A percentile compares a stretch with the other conserved stretches of the same genome.
Conservation (phyloP, 2,329 filamentous ascomycete species). For the Helotiales sp. region DNA sequence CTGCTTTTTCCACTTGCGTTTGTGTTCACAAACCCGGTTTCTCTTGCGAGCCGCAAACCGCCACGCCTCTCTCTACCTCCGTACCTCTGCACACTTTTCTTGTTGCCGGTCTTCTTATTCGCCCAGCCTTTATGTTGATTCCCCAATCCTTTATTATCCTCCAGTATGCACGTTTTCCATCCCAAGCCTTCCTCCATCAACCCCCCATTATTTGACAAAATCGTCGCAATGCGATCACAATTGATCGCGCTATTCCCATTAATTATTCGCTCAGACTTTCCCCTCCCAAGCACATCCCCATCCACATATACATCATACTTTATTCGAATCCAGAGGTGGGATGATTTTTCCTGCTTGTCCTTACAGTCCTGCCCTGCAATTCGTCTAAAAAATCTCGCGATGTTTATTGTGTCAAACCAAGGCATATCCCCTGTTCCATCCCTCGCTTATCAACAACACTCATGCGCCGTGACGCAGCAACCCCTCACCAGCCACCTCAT, state of each 20-base stretch:
- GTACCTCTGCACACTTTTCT: neutral
- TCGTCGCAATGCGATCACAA: no score
- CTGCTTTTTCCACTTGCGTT: no score
- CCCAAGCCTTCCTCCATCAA: no score
- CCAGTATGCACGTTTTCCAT: no score
- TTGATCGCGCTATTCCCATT: neutral
- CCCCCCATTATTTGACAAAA: no score
- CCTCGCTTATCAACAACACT: constrained; percentile 8
- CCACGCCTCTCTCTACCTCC: no score
- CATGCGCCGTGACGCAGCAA: constrained; percentile 12
- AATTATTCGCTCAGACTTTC: neutral
- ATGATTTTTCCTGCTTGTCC: neutral
- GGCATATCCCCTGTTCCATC: constrained; percentile 16
- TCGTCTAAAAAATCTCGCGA: neutral
- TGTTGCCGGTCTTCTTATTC: neutral
- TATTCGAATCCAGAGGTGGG: neutral
- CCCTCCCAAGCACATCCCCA: neutral
- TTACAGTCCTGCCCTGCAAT: neutral
- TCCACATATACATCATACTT: neutral
- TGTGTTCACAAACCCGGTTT: neutral
- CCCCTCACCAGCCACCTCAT: constrained; percentile 33
- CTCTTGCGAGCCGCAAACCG: neutral
- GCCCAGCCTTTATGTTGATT: neutral
- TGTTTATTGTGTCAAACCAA: constrained; percentile 9
- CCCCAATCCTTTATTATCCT: neutral